These are phyloP conservation scores for Fusarium longipes DNA, from an alignment of 2,329 filamentous ascomycete species.

Conservation along the genomic window DNA sequence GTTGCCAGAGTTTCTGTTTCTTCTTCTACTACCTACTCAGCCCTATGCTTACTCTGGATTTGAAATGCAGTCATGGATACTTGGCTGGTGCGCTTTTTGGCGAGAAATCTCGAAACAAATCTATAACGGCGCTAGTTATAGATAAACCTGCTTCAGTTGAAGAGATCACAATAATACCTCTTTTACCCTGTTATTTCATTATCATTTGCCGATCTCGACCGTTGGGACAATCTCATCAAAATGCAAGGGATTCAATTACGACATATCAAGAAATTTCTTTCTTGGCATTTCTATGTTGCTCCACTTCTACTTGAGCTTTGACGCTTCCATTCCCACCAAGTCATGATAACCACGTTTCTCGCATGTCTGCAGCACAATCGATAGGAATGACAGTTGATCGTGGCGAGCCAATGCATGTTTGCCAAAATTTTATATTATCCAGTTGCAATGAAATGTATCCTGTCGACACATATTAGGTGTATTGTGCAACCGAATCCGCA, in stretches of 20 bases:
- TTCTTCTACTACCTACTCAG: conserved; percentile 1
- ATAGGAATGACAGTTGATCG: not conserved
- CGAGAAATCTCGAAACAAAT: not conserved
- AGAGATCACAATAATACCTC: no score
- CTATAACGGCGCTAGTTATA: not conserved
- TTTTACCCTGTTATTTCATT: not conserved
- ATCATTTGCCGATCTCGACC: conserved; percentile 6
- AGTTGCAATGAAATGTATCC: no score
- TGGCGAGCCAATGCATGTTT: not conserved
- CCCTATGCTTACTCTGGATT: conserved; percentile 8
- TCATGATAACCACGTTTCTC: not conserved
- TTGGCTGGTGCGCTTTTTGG: conserved; percentile 4
- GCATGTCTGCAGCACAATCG: not conserved
- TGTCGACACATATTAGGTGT: no score
- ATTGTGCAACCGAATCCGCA: not conserved
- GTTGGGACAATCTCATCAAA: conserved; percentile 8
- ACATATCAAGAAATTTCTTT: conserved; percentile 1
- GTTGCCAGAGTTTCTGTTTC: conserved; percentile 8
- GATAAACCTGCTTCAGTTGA: not conserved
- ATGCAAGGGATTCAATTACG: conserved; percentile 2
- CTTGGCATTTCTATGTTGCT: conserved; percentile 8
- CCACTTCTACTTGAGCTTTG: not conserved
- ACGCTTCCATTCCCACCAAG: not conserved
- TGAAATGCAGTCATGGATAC: conserved; percentile 3
- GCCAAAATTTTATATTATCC: no score